Base-by-base conservation (phyloP, 2,329 filamentous ascomycete species). In the Aspergillus aculeatinus region DNA sequence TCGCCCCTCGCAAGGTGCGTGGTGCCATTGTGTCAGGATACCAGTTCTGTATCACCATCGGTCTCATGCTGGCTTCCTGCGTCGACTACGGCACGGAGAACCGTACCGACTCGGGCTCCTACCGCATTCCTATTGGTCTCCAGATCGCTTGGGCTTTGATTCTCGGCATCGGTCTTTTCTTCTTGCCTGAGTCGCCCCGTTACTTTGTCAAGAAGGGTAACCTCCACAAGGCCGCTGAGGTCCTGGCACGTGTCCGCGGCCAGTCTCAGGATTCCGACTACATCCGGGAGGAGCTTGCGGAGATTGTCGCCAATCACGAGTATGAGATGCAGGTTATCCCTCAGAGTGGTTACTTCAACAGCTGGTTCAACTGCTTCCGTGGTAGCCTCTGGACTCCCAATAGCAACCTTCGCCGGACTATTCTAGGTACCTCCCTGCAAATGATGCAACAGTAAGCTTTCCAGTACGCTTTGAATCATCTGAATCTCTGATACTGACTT, bases 281-380 rank as follows among this genome's bases (percentile, higher is more conserved):
- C 76, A 88, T 96, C 77, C 86, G 89, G 78, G 80, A 85, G 63
- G 92, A 96, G 79, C 83, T 96, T 50, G 85, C 89, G 48, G 92
- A 96, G 80, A 91, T 96, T 66, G 83, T 95, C 61, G 92, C 91
- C 81, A 96, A 96, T 82, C 86, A 94, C 77, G 90, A 91, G 78
- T 92, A 94, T 74, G 92, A 96, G 82, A 82, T 88, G 68, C 70
- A 85, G 53, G 79, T 89, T 60, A 87, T 90, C 60, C 89, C 89
- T 64, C 76, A 82, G 66, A 81, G 81, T 66, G 83, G 84, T 68
- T 91, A 88, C 82, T 80, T 88, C 73, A 80, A 80, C 68, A 84
- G 82, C 71, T 96, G 92, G 92, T 72, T 79, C 60, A 84, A 85
- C 76, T 87, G 85, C 79, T 87, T 87, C 80, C 75, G 72, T 47